Base-by-base conservation (phyloP, 1,284 basidiomycete species). In the Hemileia vastatrix region DNA sequence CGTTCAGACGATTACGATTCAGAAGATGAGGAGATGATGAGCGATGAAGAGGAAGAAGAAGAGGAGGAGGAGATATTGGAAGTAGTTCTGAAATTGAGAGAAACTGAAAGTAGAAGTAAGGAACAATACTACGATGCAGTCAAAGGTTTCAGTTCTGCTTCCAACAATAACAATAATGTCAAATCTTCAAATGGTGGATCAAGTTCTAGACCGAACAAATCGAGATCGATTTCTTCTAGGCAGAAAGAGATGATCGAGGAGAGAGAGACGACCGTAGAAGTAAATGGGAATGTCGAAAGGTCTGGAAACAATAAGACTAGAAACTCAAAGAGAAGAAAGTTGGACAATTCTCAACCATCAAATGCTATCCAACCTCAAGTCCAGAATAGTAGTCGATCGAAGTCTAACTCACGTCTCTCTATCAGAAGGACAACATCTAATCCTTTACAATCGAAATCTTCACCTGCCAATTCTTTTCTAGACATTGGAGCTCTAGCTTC, bases 11-110 rank as follows among this genome's bases (percentile, higher is more conserved):
- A 72, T n/a, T 68, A 71, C 48, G 71, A 70, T 15, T 70, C 69
- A 48, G 67, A 65, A 24, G 63, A 63, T 45, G 40, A 21, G 43
- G 61, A 18, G 32, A 21, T 19, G 19, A 27, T 27, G 27, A 59
- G 48, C 47, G 19, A 57, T 43, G 18, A 44, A 19, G 61, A 56
- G 13, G 59, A 62, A 19, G 68, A 62, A 19, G 67, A 67, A 15
- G 67, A 66, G 21, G 65, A 67, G 50, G 66, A 63, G 52, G 68
- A 71, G 27, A 65, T 71, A 13, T 68, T 75, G 33, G 73, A 75
- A 52, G 67, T 75, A 23, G 67, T 70, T 44, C 66, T 75, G 54
- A 67, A 67, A 21, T 64, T 75, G 51, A 75, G 74, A 47, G 73
- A 72, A 53, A 67, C 72, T 3, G 67, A 68, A 27, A 64, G 65